Evolutionary conservation across 768 basidiomycete species (phyloP).

Genomic region (Suillus tomentosus): DNA sequence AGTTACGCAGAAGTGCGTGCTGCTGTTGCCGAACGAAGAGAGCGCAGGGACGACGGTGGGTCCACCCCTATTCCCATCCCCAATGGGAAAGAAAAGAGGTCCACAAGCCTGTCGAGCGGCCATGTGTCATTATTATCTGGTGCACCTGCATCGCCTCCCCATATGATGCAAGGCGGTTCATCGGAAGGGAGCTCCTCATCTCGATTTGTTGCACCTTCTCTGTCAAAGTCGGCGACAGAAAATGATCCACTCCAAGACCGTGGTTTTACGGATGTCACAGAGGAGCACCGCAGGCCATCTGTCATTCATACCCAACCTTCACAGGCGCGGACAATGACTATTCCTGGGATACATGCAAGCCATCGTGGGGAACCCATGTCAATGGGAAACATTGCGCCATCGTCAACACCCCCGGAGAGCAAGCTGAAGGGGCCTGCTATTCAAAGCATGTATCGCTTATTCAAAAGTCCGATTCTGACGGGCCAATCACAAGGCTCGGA

Average conservation of each 20-base stretch:
- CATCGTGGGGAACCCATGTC: conserved; percentile 87
- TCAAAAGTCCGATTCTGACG: conserved; percentile 54
- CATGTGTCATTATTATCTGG: conserved; percentile 28
- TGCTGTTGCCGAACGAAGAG: conserved; percentile 69
- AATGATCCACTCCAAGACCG: conserved; percentile 34
- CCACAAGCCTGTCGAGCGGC: conserved; percentile 28
- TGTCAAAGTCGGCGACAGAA: conserved; percentile 39
- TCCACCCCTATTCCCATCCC: conserved; percentile 40
- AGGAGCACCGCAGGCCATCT: conserved; percentile 35
- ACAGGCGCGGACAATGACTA: conserved; percentile 79
- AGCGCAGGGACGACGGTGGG: conserved; percentile 31
- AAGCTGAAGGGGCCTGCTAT: conserved; percentile 53
- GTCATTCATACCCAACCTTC: conserved; percentile 75
- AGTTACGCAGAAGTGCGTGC: conserved; percentile 77
- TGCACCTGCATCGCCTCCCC: conserved; percentile 27
- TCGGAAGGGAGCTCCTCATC: conserved; percentile 28
- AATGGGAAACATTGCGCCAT: conserved; percentile 69
- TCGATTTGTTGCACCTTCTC: conserved; percentile 31
- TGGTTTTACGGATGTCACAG: conserved; percentile 32
- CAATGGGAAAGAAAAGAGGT: conserved; percentile 22
- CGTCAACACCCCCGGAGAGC: conserved; percentile 41
- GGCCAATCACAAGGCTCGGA: conserved; percentile 30
- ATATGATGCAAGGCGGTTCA: conserved; percentile 20
- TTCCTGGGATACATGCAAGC: conserved; percentile 84
- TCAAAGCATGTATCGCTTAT: conserved; percentile 72